Evolutionary conservation across 2,329 filamentous ascomycete species (phyloP), one percentile per base, ranked within the genome.

Genomic region (Periconia macrospinosa): DNA sequence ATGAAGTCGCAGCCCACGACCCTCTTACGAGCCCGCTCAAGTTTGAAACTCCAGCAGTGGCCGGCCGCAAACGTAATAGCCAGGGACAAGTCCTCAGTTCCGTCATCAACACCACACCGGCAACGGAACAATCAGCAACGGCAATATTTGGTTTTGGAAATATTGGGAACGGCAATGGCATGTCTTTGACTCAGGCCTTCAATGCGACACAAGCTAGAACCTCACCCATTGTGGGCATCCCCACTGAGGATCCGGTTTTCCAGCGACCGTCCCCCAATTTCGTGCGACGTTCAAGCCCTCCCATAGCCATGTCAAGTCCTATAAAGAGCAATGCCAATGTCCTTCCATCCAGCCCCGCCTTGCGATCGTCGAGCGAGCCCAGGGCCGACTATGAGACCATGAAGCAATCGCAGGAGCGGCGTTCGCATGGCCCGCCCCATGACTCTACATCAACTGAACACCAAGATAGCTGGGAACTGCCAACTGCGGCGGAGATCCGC

Each of bases 161-260:
- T 42, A 61, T 54, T 3, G 62, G 42, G 11, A 54, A 61, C 41
- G 67, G 56, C n/a, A 60, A 63, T 41, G 62, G 41, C 58, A 69
- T 80, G 65, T 77, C 74, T 35, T 68, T 77, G 23, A 79, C 77
- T 8, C 78, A 81, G 53, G 66, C 75, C 13, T 80, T 79, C 59
- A 69, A 75, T 47, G 72, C 75, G 23, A 79, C 77, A 1, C 78
- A 79, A 56, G 75, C 73, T 19, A 69, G 68, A 17, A 79, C 78
- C 0, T 79, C 78, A 20, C 77, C 78, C 17, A 58, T 70, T 3
- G 60, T 68, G 17, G 73, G 73, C 51, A 66, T 56, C 2, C 60
- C 62, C 3, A 67, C 61, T n/a, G 79, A 78, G 15, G 78, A 80
- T 56, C 70, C 75, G 1, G 62, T 79, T 17, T 71, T 76, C 50